phyloP scores from a whole-genome alignment of 768 basidiomycete species.

The Suillus subluteus region DNA sequence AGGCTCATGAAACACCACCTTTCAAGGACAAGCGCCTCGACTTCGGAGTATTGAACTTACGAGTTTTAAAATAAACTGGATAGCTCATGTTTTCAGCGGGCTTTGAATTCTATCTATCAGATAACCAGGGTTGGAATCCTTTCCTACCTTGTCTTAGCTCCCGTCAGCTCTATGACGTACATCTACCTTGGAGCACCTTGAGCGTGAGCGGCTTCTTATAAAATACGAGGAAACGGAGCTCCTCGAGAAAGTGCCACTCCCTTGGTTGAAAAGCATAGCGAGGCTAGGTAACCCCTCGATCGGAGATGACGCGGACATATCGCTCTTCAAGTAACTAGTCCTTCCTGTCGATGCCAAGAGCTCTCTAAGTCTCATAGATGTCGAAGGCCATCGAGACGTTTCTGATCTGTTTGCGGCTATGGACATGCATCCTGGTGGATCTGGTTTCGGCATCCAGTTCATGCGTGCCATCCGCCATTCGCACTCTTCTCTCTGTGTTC shows the following conservation, averaged over 20 bases:
- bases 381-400: too few relatives aligned
- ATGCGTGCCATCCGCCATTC: too few relatives aligned
- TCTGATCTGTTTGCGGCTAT: too few relatives aligned
- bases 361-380: too few relatives aligned
- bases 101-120: constrained; percentile 44
- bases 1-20: constrained; percentile 28
- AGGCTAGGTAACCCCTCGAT: neutral
- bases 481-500: neutral
- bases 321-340: neutral
- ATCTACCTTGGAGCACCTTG: constrained; percentile 32
- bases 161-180: too few relatives aligned
- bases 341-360: neutral
- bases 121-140: constrained; percentile 24
- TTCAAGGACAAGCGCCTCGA: constrained; percentile 35
- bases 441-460: too few relatives aligned
- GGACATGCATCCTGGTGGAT: too few relatives aligned
- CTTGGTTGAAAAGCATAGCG: neutral
- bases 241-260: neutral
- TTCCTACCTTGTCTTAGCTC: constrained; percentile 17
- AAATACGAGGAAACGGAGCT: neutral
- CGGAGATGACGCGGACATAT: neutral
- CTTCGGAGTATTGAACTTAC: constrained; percentile 41
- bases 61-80: constrained; percentile 39
- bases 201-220: constrained; percentile 13
- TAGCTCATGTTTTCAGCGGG: constrained; percentile 36